These are phyloP conservation scores for Candida bentonensis DNA, from an alignment of 805 yeast genomes.

Conservation along the genomic window DNA sequence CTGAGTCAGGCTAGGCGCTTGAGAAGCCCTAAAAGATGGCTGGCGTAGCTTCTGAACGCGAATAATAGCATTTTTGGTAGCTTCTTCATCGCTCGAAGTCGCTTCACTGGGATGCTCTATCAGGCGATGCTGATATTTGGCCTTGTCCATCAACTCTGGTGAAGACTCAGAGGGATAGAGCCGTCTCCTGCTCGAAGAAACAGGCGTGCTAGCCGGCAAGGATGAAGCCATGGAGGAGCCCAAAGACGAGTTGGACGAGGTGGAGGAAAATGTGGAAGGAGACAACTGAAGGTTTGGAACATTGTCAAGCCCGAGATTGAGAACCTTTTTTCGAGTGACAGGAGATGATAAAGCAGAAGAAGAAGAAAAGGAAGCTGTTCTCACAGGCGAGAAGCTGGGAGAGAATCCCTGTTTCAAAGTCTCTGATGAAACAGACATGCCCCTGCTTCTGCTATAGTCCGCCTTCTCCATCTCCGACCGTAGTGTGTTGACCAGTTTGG, in stretches of 20 bases:
- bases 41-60: constrained; percentile 42
- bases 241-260: background rate
- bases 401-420: constrained; percentile 13
- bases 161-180: constrained; percentile 1
- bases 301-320: background rate
- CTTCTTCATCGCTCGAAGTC: background rate
- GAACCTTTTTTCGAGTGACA: constrained; percentile 18
- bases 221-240: background rate
- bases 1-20: constrained; percentile 4
- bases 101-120: background rate
- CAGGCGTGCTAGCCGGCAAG: background rate
- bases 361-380: constrained; percentile 26
- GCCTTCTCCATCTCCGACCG: constrained; percentile 67
- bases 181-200: background rate
- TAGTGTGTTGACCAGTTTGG: constrained; percentile 77
- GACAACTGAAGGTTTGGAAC: background rate
- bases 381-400: constrained; percentile 16
- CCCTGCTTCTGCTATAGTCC: constrained; percentile 11
- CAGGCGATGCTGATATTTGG: background rate
- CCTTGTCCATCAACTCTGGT: background rate
- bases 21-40: constrained; percentile 28
- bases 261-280: background rate
- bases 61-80: constrained; percentile 10
- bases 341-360: constrained; percentile 18
- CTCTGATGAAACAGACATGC: constrained; percentile 35